Base-by-base conservation (phyloP, 2,329 filamentous ascomycete genomes). In the Colletotrichum sp. region DNA sequence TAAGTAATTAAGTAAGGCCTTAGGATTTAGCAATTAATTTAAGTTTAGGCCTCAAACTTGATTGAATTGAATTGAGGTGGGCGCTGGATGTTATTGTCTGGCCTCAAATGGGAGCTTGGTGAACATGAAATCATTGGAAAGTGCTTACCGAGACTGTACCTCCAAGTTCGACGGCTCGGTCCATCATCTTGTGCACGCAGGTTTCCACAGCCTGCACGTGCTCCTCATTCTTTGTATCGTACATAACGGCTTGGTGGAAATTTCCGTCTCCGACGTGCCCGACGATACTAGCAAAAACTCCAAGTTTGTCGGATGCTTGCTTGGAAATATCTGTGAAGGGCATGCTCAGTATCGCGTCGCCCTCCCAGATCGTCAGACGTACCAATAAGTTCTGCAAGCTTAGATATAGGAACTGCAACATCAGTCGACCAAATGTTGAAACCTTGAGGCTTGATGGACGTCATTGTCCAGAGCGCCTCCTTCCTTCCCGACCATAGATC, bases 401-500 rank as follows among this genome's bases (percentile, higher is more conserved):
- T 87, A 21, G 92, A 94, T 67, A 96, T 91, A 0, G 94, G 94
- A 1, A 96, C 94, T 0, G 94, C 94, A 24, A 96, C 94, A 81
- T 96, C 94, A 0, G 94, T 96, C 0, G 94, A 95, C 94, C 94
- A 96, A 28, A 95, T 90, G 78, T 93, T 90, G 3, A 88, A 88
- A 0, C 89, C 88, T 28, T 90, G 85, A 65, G 91, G 87, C 75
- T 89, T 89, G 83, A 93, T 90, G 1, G 93, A 92, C 84, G 94
- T 91, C 60, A 94, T 90, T 71, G 91, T 93, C 91, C 94, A 96
- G 1, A 96, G 85, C 1, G 93, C 93, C 80, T 94, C 90, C 80
- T 96, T 96, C 52, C 94, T 87, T 8, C 94, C 94, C 56, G 92
- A 92, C 94, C 94, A 96, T 6, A 96, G 87, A 78, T 94, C 92